These are phyloP conservation scores for Fraxinus cuspidata DNA, from an alignment of 257 asterid species.

Conservation along the genomic window DNA sequence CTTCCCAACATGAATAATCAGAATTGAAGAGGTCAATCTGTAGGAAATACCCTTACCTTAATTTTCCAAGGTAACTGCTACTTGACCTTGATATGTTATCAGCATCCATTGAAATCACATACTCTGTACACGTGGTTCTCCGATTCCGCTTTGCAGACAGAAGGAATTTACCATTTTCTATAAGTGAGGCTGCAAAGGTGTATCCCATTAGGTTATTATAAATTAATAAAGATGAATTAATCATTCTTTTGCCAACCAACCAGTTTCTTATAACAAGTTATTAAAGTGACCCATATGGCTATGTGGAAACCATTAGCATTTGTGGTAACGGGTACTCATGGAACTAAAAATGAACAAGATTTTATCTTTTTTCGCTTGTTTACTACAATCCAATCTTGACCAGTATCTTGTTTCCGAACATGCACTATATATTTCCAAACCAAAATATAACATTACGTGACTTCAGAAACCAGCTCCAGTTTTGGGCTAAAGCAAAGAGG, in stretches of 20 bases:
- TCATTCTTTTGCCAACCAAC: neutral
- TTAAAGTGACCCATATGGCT: neutral
- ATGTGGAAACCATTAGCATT: neutral
- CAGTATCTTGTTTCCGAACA: neutral
- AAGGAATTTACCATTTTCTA: conserved; percentile 53
- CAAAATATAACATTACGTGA: neutral
- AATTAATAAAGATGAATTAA: neutral
- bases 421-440: neutral
- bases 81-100: conserved; percentile 50
- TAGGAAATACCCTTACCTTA: conserved; percentile 32
- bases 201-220: neutral
- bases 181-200: conserved; percentile 41
- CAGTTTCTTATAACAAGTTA: neutral
- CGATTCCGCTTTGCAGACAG: conserved; percentile 51
- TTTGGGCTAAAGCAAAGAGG: neutral
- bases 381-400: neutral
- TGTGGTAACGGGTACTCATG: neutral
- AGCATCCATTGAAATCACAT: conserved; percentile 48
- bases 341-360: neutral
- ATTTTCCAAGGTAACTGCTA: conserved; percentile 46
- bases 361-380: too few species aligned
- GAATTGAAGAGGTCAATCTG: neutral
- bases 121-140: conserved; percentile 50
- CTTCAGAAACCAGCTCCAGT: neutral
- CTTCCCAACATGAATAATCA: neutral